Base-by-base conservation (phyloP, 495 filamentous ascomycete genomes). In the Aspergillus affinis region DNA sequence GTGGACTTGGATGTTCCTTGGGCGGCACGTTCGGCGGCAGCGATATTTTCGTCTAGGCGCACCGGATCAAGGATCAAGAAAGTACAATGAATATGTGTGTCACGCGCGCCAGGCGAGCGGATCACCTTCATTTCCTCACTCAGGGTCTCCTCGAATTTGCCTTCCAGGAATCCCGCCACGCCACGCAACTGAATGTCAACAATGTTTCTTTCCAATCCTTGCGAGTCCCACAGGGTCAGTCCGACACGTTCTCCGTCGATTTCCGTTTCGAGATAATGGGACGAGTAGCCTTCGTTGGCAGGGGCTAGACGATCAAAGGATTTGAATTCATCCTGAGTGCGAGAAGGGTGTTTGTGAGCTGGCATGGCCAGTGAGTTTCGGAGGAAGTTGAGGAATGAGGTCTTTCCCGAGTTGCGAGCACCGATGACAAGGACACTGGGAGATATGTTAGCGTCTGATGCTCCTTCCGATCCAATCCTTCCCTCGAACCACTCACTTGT, bases 131-230 rank as follows among this genome's bases (percentile, higher is more conserved):
- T 96, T 81, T 98, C 94, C 76, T 98, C 94, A 36, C 86, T 88
- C 71, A 98, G 93, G 0, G 94, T 98, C 69, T 98, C 95, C 72
- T 98, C 93, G 62, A 98, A 98, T 72, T 98, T 98, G 74, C 89
- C 93, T 77, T 98, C 94, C 55, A 98, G 78, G 79, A 98, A 98
- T 13, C 88, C 83, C 26, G 89, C 87, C 74, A 97, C 92, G 61
- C 93, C 91, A 54, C 93, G 89, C 59, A 98, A 78, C 74, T 98
- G 94, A 53, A 98, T 80, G 73, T 97, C 94, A 48, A 95, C 92
- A 26, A 97, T 84, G 71, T 90, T 91, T 81, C 90, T 92, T 77
- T 98, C 93, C 56, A 98, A 76, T 2, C 94, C 94, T 63, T 90
- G 86, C 15, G 94, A 97, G 66, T 98, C 94, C 94, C 93, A 98